Evolutionary conservation across 495 filamentous ascomycete genomes (phyloP).

Genomic region (Gamarada debralockiae): DNA sequence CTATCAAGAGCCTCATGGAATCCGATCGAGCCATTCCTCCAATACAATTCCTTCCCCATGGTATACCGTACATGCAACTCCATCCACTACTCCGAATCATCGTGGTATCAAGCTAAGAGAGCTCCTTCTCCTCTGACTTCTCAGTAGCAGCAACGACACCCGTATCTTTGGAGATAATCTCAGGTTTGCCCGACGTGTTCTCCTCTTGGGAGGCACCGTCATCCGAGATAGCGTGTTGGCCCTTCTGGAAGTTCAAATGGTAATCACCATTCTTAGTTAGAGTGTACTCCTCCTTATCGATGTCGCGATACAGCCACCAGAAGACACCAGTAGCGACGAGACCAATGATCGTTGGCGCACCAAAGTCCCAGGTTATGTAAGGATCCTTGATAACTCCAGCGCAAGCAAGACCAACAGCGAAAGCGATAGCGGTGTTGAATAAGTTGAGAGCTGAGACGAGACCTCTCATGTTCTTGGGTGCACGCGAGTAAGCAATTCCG

Average conservation of each 20-base stretch:
- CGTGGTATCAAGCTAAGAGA: too few relatives aligned
- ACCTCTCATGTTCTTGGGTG: slow-evolving; percentile 64
- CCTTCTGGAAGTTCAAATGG: slow-evolving; percentile 20
- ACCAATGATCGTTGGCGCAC: slow-evolving; percentile 41
- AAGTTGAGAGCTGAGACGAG: slow-evolving; percentile 59
- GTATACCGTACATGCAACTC: too few relatives aligned
- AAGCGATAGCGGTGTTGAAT: slow-evolving; percentile 50
- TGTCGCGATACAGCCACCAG: slow-evolving; percentile 41
- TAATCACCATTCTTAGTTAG: slow-evolving; percentile 36
- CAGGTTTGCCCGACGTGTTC: too few relatives aligned
- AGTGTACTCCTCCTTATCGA: slow-evolving; percentile 41
- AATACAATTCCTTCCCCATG: too few relatives aligned
- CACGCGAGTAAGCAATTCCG: slow-evolving; percentile 66
- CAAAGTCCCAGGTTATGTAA: slow-evolving; percentile 52
- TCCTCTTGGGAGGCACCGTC: too few relatives aligned
- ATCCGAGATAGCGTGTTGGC: too few relatives aligned
- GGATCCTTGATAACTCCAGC: slow-evolving; percentile 57
- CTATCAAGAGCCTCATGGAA: too few relatives aligned
- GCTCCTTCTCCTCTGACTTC: too few relatives aligned
- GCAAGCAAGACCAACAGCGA: slow-evolving; percentile 53
- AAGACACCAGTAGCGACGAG: slow-evolving; percentile 37
- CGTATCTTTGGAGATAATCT: too few relatives aligned
- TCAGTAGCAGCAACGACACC: too few relatives aligned
- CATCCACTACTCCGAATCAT: too few relatives aligned
- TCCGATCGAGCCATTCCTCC: too few relatives aligned